Evolutionary conservation across 805 yeast genomes (phyloP).

Genomic region (Candida awuae): DNA sequence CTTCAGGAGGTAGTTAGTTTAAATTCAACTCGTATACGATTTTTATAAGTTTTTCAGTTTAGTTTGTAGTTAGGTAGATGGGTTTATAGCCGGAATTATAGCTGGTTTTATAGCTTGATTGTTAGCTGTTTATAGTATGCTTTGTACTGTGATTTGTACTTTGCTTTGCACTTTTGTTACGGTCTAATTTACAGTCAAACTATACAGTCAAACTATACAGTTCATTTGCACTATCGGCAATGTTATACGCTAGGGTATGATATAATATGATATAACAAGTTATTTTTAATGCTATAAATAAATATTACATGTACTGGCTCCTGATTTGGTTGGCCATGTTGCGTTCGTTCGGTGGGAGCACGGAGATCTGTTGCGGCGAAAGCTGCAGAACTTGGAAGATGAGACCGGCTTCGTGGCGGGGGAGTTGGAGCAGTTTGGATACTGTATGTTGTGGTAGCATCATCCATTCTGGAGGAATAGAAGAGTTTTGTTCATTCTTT

Average conservation of each 20-base stretch:
- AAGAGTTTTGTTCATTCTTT: conserved; percentile 1
- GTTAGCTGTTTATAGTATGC: no score
- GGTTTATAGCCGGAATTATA: no score
- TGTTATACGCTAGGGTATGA: no score
- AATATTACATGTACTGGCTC: conserved; percentile 38
- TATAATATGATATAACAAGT: neutral
- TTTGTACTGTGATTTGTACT: no score
- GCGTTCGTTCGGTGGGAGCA: conserved; percentile 44
- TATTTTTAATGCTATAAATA: neutral
- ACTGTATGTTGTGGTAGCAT: conserved; percentile 41
- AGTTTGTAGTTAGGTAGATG: no score
- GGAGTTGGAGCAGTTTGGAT: conserved; percentile 41
- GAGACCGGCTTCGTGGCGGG: conserved; percentile 50
- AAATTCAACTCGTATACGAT: no score
- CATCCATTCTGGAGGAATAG: conserved; percentile 37
- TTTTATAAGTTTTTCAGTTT: no score
- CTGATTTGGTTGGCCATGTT: conserved; percentile 48
- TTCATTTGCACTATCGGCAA: neutral
- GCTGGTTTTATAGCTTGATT: no score
- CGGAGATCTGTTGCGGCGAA: conserved; percentile 41
- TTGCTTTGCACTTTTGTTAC: no score
- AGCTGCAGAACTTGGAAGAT: conserved; percentile 46
- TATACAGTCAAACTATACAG: no score
- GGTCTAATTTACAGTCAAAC: no score
- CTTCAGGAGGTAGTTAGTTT: no score